Evolutionary conservation across 116 monocot genomes (phyloP).

Genomic region (Cymodocea nodosa): DNA sequence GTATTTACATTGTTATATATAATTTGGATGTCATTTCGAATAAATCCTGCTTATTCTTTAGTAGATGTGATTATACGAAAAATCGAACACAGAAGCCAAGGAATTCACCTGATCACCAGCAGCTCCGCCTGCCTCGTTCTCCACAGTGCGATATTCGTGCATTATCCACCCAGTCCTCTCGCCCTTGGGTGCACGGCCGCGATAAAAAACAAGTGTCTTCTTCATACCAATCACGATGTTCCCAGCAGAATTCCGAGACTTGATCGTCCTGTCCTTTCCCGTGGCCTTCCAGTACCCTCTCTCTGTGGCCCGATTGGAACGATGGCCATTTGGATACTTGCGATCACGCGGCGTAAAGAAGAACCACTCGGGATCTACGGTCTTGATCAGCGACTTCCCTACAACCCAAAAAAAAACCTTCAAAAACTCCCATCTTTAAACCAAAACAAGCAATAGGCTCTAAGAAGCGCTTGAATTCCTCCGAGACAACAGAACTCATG

Average conservation of each 20-base stretch:
- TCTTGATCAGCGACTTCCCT: conserved; percentile 59
- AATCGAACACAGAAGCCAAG: background rate
- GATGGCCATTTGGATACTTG: conserved; percentile 75
- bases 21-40: no score
- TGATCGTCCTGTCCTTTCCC: conserved; percentile 60
- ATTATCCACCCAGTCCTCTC: conserved; percentile 76
- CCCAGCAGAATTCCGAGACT: conserved; percentile 18
- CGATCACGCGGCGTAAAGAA: conserved; percentile 85
- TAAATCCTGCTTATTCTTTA: no score
- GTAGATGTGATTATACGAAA: no score
- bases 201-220: conserved; percentile 86
- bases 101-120: conserved; percentile 12
- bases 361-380: conserved; percentile 84
- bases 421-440: background rate
- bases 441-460: background rate
- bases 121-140: conserved; percentile 10
- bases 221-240: conserved; percentile 63
- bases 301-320: conserved; percentile 66
- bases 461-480: background rate
- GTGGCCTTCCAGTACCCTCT: conserved; percentile 67
- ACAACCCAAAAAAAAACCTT: background rate
- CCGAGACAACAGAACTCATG: background rate
- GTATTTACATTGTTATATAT: no score
- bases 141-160: conserved; percentile 59
- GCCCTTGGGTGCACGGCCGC: conserved; percentile 68